Evolutionary conservation across 2,329 filamentous ascomycete species (phyloP), one percentile per base, ranked within the genome.

Genomic region (Fusarium sarcochroum): DNA sequence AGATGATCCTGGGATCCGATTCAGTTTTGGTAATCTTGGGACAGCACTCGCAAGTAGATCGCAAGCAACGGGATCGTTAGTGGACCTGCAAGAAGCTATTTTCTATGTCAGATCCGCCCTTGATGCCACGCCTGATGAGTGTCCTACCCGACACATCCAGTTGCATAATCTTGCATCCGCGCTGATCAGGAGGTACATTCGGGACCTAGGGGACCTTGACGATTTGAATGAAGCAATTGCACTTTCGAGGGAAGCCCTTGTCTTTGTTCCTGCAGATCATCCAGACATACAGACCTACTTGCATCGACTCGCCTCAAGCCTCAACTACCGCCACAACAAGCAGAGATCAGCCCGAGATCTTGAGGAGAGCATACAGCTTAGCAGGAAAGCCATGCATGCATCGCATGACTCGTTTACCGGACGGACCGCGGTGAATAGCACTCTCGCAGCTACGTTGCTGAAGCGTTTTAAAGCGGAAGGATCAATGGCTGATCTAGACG

Each of bases 31-130:
- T 13, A 58, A 53, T 1, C 30, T 58, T 15, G 25, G n/a, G 10
- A 23, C 17, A 23, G 38, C 30, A 3, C 38, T 58, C 0, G 53
- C 54, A 2, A 20, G 13, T 6, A 35, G 48, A 1, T 37, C 54
- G 5, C 13, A 7, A 15, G 17, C 15, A 13, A 20, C 27, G 10
- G 30, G 54, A 0, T 54, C 48, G 0, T 6, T 54, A 3, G 9
- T 54, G 6, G 38, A 58, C 5, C 5, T 58, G 0, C 38, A 58
- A 4, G 48, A 54, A 15, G 48, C 48, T n/a, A 18, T 54, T 7
- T 23, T 23, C 2, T 32, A 54, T 5, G 38, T 32, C 2, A 58
- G 18, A 14, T 7, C 17, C 13, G 40, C 48, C 2, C 3, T 58
- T 0, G 18, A 54, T 1, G 9, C 11, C 1, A 25, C 48, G 3